Conservation (phyloP, 352 stramenopile species). For the Phytophthora citrophthora region DNA sequence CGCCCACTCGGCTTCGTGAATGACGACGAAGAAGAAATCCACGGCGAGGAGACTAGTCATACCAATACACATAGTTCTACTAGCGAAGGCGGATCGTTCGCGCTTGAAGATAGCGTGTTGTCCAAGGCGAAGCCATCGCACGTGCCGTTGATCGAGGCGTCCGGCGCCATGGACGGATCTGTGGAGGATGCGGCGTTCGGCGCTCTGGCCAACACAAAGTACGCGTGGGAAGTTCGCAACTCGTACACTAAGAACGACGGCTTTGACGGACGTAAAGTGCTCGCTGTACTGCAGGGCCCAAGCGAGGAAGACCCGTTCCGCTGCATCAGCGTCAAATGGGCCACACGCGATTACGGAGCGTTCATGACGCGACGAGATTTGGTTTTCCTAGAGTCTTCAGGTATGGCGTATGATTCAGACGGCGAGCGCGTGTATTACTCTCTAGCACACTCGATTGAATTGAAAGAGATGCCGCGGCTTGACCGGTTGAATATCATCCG, state of each 20-base stretch:
- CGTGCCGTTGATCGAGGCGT: constrained; percentile 30
- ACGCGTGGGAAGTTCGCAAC: constrained; percentile 34
- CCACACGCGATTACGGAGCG: constrained; percentile 32
- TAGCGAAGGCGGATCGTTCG: constrained; percentile 37
- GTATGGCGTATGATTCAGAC: constrained; percentile 40
- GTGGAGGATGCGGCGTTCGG: constrained; percentile 35
- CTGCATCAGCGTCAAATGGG: constrained; percentile 48
- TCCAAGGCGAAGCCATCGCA: constrained; percentile 26
- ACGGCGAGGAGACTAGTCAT: constrained; percentile 13
- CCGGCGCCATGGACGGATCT: constrained; percentile 31
- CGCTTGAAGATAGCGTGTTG: constrained; percentile 27
- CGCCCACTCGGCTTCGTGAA: constrained; percentile 22
- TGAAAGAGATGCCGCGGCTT: constrained; percentile 36
- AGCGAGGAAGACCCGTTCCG: constrained; percentile 47
- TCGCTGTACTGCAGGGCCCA: constrained; percentile 38
- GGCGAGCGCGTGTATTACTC: constrained; percentile 42
- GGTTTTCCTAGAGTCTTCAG: constrained; percentile 46
- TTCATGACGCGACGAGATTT: constrained; percentile 43
- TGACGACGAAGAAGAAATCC: constrained; percentile 23
- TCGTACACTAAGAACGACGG: constrained; percentile 49
- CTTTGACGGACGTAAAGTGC: constrained; percentile 34
- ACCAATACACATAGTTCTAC: constrained; percentile 39
- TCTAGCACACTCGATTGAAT: constrained; percentile 39
- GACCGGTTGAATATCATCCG: constrained; percentile 39
- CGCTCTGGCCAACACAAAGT: constrained; percentile 27